Base-by-base conservation (phyloP, 176 grass and related monocot genomes). In the Guadua angustifolia region DNA sequence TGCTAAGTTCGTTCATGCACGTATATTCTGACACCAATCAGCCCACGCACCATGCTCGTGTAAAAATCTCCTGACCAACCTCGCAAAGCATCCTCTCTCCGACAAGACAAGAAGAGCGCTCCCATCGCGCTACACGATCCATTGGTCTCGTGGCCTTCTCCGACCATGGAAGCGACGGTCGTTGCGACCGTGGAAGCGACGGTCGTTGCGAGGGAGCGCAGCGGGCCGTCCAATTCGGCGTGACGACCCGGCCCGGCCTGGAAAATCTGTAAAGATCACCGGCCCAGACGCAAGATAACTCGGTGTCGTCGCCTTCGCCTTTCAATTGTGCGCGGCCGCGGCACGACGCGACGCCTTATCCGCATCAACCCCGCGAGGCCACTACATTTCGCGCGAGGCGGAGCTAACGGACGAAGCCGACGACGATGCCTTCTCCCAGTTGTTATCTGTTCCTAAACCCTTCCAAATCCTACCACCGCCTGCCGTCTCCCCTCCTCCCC, bases 361-460 rank as follows among this genome's bases (percentile, higher is more conserved):
- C 88, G 80, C 59, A 88, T 26, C 58, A 73, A 26, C 0, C 8
- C 11, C 29, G 29, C 29, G 0, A 29, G 29, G 29, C 29, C 0
- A 11, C 59, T 21, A 1, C 17, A 15, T 69, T 75, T 59, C 40
- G 50, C 79, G 79, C 79, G 45, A 5, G 49, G 24, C 21, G 71
- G 57, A 21, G 56, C 59, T 11, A 25, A 39, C 66, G 72, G 36
- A 47, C 57, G 46, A 13, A 63, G 66, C 55, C 74, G 46, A 18
- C 66, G 45, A 24, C 67, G 56, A 90, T 90, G 88, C 79, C 84
- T 69, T 86, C 84, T 32, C 79, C 88, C 4, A 46, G 73, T 16
- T 83, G 83, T 5, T 83, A 86, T 29, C 83, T 86, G 22, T 74
- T 90, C n/a, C 84, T 90, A 0, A 68, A 86, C 58, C 66, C 79